Conservation (phyloP, 2,329 filamentous ascomycete genomes). For the Fusarium algeriense region DNA sequence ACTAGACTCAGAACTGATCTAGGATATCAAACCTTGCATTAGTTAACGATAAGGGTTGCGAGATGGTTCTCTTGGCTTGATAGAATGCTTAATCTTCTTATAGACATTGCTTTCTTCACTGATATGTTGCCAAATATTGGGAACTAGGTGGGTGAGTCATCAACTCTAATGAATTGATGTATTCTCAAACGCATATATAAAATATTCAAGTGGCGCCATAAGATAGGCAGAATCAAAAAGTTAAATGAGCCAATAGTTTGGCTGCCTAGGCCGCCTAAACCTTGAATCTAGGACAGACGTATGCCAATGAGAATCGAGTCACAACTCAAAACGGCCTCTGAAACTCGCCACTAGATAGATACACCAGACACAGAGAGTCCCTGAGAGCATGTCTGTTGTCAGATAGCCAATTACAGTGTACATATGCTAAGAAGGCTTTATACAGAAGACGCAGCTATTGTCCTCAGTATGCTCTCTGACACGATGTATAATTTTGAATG, state of each 20-base stretch:
- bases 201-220: background rate
- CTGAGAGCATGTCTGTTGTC: no score
- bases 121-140: background rate
- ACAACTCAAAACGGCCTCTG: background rate
- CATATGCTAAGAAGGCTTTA: no score
- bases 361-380: no score
- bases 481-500: no score
- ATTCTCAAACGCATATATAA: no score
- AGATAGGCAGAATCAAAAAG: background rate
- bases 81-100: background rate
- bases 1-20: constrained; percentile 17
- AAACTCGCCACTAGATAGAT: no score
- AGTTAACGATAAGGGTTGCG: background rate
- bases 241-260: background rate
- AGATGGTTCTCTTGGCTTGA: background rate
- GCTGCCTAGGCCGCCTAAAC: no score
- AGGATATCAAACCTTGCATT: constrained; percentile 16
- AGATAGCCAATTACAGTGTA: no score
- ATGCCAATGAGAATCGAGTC: background rate
- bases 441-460: no score
- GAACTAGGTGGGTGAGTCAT: background rate
- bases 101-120: background rate
- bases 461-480: no score
- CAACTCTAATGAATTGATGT: background rate
- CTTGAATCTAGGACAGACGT: background rate